Percentiles rank a stretch among this genome's conserved stretches.
Evolutionary conservation across 306 rosid genomes (phyloP).

Genomic region (Canavalia ensiformis): DNA sequence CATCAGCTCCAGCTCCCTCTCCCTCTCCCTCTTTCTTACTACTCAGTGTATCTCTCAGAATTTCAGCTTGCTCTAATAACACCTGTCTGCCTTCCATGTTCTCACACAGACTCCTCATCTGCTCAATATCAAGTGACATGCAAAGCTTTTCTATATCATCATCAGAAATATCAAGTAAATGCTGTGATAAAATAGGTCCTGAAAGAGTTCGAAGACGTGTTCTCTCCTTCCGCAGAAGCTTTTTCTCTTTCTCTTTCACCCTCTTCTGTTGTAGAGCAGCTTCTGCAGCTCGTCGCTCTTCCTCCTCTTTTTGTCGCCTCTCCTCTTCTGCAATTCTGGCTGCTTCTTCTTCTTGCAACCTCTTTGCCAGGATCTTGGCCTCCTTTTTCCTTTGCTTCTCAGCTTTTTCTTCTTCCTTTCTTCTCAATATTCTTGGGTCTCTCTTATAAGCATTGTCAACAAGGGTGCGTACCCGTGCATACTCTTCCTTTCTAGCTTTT

Average conservation of each 20-base stretch:
- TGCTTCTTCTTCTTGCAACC: slow-evolving; percentile 90
- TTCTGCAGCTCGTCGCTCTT: slow-evolving; percentile 83
- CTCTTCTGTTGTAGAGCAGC: slow-evolving; percentile 84
- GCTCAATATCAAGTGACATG: slow-evolving; percentile 66
- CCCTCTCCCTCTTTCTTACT: slow-evolving; percentile 44
- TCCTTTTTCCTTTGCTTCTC: slow-evolving; percentile 90
- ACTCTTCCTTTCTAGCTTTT: slow-evolving; percentile 96
- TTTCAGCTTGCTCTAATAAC: slow-evolving; percentile 61
- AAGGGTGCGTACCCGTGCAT: slow-evolving; percentile 83
- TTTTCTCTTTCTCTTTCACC: slow-evolving; percentile 93
- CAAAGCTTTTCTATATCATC: slow-evolving; percentile 90
- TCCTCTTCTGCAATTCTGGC: slow-evolving; percentile 90
- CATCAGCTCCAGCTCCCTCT: slow-evolving; percentile 36
- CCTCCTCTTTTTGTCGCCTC: slow-evolving; percentile 76
- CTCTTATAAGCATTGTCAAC: slow-evolving; percentile 95
- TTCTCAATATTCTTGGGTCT: slow-evolving; percentile 88
- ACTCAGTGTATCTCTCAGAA: slow-evolving; percentile 66
- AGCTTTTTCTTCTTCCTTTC: slow-evolving; percentile 89
- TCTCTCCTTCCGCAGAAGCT: slow-evolving; percentile 92
- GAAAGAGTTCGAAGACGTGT: slow-evolving; percentile 83
- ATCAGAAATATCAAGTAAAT: slow-evolving; percentile 61
- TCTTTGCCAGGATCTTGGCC: slow-evolving; percentile 87
- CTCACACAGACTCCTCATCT: slow-evolving; percentile 74
- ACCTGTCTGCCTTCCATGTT: slow-evolving; percentile 73
- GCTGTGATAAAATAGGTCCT: slow-evolving; percentile 63